Base-by-base conservation (phyloP, 495 filamentous ascomycete species). In the Penicillium robsamsonii region DNA sequence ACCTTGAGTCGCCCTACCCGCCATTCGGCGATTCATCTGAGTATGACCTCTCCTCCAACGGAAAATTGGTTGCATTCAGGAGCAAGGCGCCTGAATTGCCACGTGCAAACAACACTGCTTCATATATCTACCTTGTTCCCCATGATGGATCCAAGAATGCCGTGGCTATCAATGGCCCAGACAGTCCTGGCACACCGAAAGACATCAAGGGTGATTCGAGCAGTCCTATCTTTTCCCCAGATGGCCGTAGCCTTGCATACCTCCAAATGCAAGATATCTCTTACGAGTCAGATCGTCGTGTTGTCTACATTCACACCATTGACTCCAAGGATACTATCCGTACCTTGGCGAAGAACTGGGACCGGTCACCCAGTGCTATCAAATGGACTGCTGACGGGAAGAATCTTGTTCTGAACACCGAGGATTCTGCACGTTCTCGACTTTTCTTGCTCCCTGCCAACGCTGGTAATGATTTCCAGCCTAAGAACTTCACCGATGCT, bases 1-100 rank as follows among this genome's bases (percentile, higher is more conserved):
- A 70, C 48, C 70, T 76, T 8, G 78, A 81, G 56, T 69, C 68
- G 6, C 78, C 78, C 0, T 74, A 70, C 37, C 75, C 74, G 18
- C 74, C 75, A 4, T 75, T 73, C 48, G 72, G 74, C 5, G 69
- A 65, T 41, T 58, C 66, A 9, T 68, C 72, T 0, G 75, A 78
- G 59, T 78, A 76, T 43, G 70, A 75, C 35, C 54, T 78, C 46
- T 74, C 73, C 4, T 56, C 68, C 1, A 62, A 76, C 43, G 75
- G 75, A 20, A 68, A 69, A 48, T 71, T 60, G 67, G 72, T 75
- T 29, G 67, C 68, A 4, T 75, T 72, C 67, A 72, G 73, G 62
- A 75, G 71, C 63, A 77, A 77, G 55, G 72, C 71, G 0, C 71
- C 71, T 6, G 71, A 77, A 30, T 38, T 75, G 6, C 73, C 74